A percentile compares a stretch with the other conserved stretches of the same genome.
Evolutionary conservation across 2,329 filamentous ascomycete genomes (phyloP).

Genomic region (Epichloe brachyelytri): DNA sequence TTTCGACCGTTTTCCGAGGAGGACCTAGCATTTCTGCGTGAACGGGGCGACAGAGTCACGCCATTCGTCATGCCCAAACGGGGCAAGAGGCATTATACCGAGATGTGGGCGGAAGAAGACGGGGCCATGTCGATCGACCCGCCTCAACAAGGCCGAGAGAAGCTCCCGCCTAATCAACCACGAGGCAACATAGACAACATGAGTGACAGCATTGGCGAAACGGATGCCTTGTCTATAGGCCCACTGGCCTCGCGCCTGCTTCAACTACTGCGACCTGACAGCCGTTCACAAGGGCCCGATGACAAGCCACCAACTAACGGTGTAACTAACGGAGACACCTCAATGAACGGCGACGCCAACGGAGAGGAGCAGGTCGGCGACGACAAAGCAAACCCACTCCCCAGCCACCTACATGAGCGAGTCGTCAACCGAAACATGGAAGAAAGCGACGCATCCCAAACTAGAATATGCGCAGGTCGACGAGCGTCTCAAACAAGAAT

Average conservation of each 20-base stretch:
- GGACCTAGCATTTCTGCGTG: slow-evolving; percentile 82
- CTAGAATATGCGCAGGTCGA: slow-evolving; percentile 80
- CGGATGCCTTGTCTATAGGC: slow-evolving; percentile 77
- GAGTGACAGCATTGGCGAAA: slow-evolving; percentile 75
- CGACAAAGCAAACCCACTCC: slow-evolving; percentile 28
- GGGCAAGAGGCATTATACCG: slow-evolving; percentile 73
- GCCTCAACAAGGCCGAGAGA: slow-evolving; percentile 46
- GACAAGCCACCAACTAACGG: slow-evolving; percentile 43
- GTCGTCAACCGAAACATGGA: slow-evolving; percentile 63
- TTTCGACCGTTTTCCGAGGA: slow-evolving; percentile 85
- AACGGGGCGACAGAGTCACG: slow-evolving; percentile 70
- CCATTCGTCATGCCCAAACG: slow-evolving; percentile 80
- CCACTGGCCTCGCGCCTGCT: slow-evolving; percentile 75
- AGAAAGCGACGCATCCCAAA: slow-evolving; percentile 60
- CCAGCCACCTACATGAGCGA: slow-evolving; percentile 73
- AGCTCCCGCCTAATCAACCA: slow-evolving; percentile 65
- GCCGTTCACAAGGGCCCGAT: slow-evolving; percentile 41
- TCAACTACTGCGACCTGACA: slow-evolving; percentile 68
- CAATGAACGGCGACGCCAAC: slow-evolving; percentile 36
- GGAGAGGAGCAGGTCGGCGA: slow-evolving; percentile 21
- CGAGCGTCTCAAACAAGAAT: slow-evolving; percentile 79
- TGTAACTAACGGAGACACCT: slow-evolving; percentile 39
- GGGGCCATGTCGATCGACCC: slow-evolving; percentile 63
- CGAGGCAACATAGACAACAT: slow-evolving; percentile 79
- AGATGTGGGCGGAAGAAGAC: slow-evolving; percentile 92